A percentile compares a stretch with the other conserved stretches of the same genome.
phyloP scores from a whole-genome alignment of 768 basidiomycete genomes.

The Lactifluus echinatus region DNA sequence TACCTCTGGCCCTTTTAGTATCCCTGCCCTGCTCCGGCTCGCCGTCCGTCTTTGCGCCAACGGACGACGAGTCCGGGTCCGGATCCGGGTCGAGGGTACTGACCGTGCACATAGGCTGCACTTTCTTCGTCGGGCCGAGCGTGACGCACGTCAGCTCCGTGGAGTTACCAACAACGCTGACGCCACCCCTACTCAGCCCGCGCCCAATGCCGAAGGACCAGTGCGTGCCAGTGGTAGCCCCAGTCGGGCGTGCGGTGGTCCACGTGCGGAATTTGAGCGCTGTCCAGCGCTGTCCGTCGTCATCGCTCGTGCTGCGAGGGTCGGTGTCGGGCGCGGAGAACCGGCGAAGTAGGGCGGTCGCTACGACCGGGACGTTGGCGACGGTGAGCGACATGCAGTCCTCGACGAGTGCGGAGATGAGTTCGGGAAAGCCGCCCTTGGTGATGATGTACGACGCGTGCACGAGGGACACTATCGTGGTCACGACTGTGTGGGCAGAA shows the following conservation, averaged over 20 bases:
- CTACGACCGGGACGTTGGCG: slow-evolving; percentile 16
- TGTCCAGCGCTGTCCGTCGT: slow-evolving; percentile 16
- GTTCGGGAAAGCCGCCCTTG: slow-evolving; percentile 23
- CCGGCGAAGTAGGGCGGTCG: slow-evolving; percentile 13
- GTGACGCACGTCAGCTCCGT: not conserved
- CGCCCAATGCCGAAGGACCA: not conserved
- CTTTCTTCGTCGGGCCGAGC: not conserved
- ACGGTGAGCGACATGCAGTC: slow-evolving; percentile 19
- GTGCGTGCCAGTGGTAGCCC: not conserved
- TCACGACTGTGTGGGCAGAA: slow-evolving; percentile 22
- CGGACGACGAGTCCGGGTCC: not conserved
- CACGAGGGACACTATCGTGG: slow-evolving; percentile 26
- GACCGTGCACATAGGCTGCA: not conserved
- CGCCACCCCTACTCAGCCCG: not conserved
- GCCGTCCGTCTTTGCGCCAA: not conserved
- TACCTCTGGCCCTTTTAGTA: not conserved
- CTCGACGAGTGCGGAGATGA: slow-evolving; percentile 28
- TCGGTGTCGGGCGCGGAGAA: not conserved
- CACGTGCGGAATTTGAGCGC: slow-evolving; percentile 20
- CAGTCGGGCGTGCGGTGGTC: not conserved
- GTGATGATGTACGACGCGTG: slow-evolving; percentile 25
- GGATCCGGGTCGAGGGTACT: not conserved
- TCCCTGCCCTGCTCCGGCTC: no score
- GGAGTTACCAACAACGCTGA: not conserved
- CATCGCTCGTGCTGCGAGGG: not conserved